Base-by-base conservation (phyloP, 176 grass and related monocot genomes). In the Rhynchospora pubera region DNA sequence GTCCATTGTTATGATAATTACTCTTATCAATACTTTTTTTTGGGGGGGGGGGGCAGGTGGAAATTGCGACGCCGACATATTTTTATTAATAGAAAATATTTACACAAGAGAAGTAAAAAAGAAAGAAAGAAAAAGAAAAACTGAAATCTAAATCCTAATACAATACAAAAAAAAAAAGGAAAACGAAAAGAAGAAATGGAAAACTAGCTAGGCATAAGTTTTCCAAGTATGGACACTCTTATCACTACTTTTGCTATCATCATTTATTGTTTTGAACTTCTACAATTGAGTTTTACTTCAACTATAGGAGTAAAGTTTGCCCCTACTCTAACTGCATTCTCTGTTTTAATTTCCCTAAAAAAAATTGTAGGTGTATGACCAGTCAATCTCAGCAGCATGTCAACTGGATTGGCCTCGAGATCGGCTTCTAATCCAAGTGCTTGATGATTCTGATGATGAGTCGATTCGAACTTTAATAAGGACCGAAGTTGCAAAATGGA, bases 371-470 rank as follows among this genome's bases (percentile, higher is more conserved):
- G 93, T 94, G 4, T 94, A 92, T 3, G 87, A 94, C 81, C 93
- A 94, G 71, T 94, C 93, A 11, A 94, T 94, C 69, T 91, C 86
- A 22, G 86, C 90, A 0, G 85, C 55, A 19, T 91, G 93, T 63
- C 84, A 75, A 71, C 79, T 94, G 11, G 93, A 94, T 83, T 94
- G 93, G 93, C 90, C 93, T 5, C 87, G 85, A 61, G 90, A 90
- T 7, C 83, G 83, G n/a, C 65, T 91, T 47, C 86, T 94, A 22
- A 94, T 94, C 44, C 93, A 94, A 84, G 93, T 94, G 52, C 93
- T 94, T 4, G 93, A 94, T 56, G 93, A 94, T 59, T 94, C 93
- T 0, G 86, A 89, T 18, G 84, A 94, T 9, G 93, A 87, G n/a
- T 71, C 83, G 62, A 85, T 90, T 82, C 80, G 88, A 64, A 63